phyloP scores from a whole-genome alignment of 768 basidiomycete species.

The Phylloporus arenicola region DNA sequence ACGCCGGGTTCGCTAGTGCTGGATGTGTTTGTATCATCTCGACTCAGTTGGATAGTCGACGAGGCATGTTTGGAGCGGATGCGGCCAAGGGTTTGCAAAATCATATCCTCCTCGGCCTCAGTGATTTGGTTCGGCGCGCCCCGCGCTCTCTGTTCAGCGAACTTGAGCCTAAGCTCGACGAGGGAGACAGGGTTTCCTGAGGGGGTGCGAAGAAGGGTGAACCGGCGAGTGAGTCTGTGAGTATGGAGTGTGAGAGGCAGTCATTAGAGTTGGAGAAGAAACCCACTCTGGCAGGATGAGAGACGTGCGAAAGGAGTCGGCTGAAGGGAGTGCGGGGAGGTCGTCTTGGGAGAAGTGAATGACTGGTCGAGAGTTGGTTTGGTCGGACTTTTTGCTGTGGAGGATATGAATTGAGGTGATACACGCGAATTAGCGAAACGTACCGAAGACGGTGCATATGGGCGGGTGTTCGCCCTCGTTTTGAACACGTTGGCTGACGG shows the following conservation, averaged over 20 bases:
- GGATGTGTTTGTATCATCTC: conserved; percentile 15
- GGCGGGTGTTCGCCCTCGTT: conserved; percentile 43
- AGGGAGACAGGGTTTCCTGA: conserved; percentile 62
- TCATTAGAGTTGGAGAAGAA: conserved; percentile 3
- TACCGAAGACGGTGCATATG: conserved; percentile 82
- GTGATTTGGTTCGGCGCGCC: conserved; percentile 65
- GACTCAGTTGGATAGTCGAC: conserved; percentile 15
- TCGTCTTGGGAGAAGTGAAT: conserved; percentile 32
- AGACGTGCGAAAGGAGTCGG: conserved; percentile 79
- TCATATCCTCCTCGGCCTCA: conserved; percentile 82
- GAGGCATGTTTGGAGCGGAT: conserved; percentile 36
- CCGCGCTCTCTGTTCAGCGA: conserved; percentile 72
- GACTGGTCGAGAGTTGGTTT: conserved; percentile 43
- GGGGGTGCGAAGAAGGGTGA: conserved; percentile 69
- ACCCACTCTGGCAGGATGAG: conserved; percentile 82
- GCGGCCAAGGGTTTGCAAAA: conserved; percentile 64
- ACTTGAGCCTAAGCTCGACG: conserved; percentile 56
- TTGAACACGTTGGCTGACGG: conserved; percentile 58
- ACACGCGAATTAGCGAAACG: conserved; percentile 33
- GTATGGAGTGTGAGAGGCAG: conserved; percentile 12
- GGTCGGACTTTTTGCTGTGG: conserved; percentile 73
- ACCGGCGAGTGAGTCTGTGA: conserved; percentile 71
- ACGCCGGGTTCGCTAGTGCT: conserved; percentile 12
- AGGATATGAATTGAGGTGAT: conserved; percentile 20
- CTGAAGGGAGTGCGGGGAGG: conserved; percentile 57